phyloP scores from a whole-genome alignment of 2,329 filamentous ascomycete genomes.

The Aaosphaeria arxii region DNA sequence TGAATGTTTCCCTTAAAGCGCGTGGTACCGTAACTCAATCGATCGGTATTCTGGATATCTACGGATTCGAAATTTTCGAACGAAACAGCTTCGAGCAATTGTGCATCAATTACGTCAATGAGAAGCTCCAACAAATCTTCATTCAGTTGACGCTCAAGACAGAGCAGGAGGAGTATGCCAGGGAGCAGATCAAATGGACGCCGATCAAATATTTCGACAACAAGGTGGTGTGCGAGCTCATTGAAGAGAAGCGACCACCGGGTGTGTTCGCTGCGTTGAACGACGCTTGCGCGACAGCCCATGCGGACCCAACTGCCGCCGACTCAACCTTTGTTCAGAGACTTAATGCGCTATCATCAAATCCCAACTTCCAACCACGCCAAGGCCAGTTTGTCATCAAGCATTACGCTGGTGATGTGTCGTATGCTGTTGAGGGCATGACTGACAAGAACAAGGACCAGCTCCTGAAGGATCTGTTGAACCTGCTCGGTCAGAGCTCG shows the following conservation, averaged over 20 bases:
- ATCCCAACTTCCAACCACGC: conserved; percentile 84
- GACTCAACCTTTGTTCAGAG: conserved; percentile 95
- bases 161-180: conserved; percentile 94
- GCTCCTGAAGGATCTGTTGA: conserved; percentile 87
- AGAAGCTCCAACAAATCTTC: conserved; percentile 98
- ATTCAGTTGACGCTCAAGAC: conserved; percentile 96
- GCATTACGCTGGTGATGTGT: conserved; percentile 96
- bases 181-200: conserved; percentile 97
- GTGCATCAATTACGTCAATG: conserved; percentile 99
- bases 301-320: conserved; percentile 89
- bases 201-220: conserved; percentile 99
- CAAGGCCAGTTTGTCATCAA: conserved; percentile 98
- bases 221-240: conserved; percentile 96
- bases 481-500: conserved; percentile 76
- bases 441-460: conserved; percentile 99
- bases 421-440: conserved; percentile 92
- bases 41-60: conserved; percentile 97
- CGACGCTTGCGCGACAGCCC: conserved; percentile 96
- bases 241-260: conserved; percentile 85
- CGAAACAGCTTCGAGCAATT: conserved; percentile 98
- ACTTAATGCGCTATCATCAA: conserved; percentile 80
- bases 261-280: conserved; percentile 96
- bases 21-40: conserved; percentile 73
- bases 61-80: conserved; percentile 98
- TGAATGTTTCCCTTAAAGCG: conserved; percentile 84